Base-by-base conservation (phyloP, 768 basidiomycete species). In the Leccinum boreale region DNA sequence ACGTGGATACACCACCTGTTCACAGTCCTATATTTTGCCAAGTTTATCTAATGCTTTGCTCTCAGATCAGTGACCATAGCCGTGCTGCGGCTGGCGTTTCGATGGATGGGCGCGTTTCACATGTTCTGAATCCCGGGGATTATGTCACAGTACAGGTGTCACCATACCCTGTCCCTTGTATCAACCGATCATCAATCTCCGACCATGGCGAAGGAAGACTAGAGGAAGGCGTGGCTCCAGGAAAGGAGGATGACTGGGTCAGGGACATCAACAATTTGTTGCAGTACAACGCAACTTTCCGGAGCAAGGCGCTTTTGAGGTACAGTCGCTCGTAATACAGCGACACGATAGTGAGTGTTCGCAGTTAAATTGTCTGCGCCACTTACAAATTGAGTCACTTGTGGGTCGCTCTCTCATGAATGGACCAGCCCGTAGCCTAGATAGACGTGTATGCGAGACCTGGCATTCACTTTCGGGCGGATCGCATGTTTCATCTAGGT, bases 211-310 rank as follows among this genome's bases (percentile, higher is more conserved):
- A 77, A 28, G 71, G 72, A 44, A 73, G 76, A 42, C 73, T 79
- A 46, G 78, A 75, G 50, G 87, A 89, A 72, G 89, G 89, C 26
- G 89, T 84, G 24, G 82, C 82, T 9, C 89, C 85, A 26, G 88
- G 90, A 11, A 90, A 89, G 67, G 90, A 92, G 65, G 91, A 93
- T 67, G 93, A 94, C 65, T 97, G 94, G 94, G 93, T 95, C n/a
- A 81, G 91, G 55, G 94, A 97, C 68, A 97, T 97, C 73, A 96
- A 96, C 72, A 94, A 93, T 63, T 74, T 97, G 58, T 75, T 97
- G 56, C 93, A 95, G 73, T 97, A 96, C 75, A 97, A 97, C 63
- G 92, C 92, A 28, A 93, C 94, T 0, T 97, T 97, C 73, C 78
- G 91, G 69, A 92, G 90, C 77, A 93, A 93, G 73, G 90, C 89